phyloP scores from a whole-genome alignment of 2,329 filamentous ascomycete genomes.

The Arachnomyces sp. region DNA sequence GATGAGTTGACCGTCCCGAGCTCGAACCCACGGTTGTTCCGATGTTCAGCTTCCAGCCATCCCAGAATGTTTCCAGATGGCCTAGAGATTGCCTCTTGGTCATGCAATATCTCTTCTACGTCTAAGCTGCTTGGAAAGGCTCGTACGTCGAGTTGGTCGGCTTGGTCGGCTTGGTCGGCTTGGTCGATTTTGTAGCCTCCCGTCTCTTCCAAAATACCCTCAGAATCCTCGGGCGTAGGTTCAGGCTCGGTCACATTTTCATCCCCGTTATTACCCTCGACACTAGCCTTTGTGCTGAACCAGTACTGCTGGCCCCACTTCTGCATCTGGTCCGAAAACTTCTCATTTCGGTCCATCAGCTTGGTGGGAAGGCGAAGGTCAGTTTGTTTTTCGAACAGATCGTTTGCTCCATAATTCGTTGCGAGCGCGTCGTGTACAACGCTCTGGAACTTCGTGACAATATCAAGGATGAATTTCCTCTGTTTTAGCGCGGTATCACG shows the following conservation, averaged over 20 bases:
- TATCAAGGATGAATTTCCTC: constrained; percentile 26
- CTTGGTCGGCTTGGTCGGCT: no score
- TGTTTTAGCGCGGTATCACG: constrained; percentile 30
- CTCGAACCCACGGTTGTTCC: constrained; percentile 44
- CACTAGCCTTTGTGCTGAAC: constrained; percentile 7
- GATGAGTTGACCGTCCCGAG: constrained; percentile 41
- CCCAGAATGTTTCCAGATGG: constrained; percentile 30
- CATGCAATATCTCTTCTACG: constrained; percentile 15
- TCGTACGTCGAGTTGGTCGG: no score
- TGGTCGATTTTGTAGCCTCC: no score
- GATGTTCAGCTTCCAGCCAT: constrained; percentile 39
- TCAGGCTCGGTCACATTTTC: no score
- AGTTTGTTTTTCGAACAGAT: constrained; percentile 25
- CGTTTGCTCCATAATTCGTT: constrained; percentile 28
- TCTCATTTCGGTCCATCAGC: constrained; percentile 21
- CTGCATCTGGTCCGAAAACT: constrained; percentile 17
- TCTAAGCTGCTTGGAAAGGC: not conserved
- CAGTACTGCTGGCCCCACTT: constrained; percentile 15
- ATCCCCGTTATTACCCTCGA: not conserved
- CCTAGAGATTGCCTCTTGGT: constrained; percentile 6
- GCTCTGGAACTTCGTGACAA: constrained; percentile 33
- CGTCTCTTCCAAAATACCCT: not conserved
- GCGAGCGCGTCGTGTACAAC: constrained; percentile 26
- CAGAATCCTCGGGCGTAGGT: not conserved
- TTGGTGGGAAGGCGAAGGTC: constrained; percentile 26